phyloP scores from a whole-genome alignment of 2,329 filamentous ascomycete genomes.

The Beauveria pseudobassiana region DNA sequence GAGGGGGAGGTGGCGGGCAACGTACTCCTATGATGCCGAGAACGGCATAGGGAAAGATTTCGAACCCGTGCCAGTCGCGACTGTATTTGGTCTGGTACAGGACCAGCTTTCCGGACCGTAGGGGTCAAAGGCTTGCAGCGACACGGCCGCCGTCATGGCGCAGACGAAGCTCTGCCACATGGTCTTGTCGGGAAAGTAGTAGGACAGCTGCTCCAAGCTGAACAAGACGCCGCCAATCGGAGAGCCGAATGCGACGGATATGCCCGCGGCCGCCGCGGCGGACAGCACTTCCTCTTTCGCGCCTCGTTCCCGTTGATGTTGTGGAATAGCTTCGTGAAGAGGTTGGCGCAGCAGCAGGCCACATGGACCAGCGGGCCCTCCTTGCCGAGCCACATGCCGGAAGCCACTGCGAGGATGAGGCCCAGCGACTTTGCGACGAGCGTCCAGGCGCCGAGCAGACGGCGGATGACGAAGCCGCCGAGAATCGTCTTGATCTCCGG shows the following conservation, averaged over 20 bases:
- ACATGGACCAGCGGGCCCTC: constrained; percentile 94
- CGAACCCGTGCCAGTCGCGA: constrained; percentile 87
- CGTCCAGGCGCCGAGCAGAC: constrained; percentile 84
- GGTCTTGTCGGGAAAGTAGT: constrained; percentile 97
- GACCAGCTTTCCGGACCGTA: constrained; percentile 90
- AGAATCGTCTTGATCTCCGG: constrained; percentile 96
- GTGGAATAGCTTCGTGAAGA: constrained; percentile 71
- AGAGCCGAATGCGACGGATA: constrained; percentile 89
- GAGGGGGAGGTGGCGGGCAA: background rate
- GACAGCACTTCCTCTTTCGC: constrained; percentile 90
- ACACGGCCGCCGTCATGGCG: constrained; percentile 96
- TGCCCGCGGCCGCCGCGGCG: constrained; percentile 83
- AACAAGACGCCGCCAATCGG: constrained; percentile 93
- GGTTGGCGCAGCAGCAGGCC: constrained; percentile 91
- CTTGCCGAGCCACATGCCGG: constrained; percentile 93
- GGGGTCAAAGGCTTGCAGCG: constrained; percentile 86
- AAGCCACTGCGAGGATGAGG: constrained; percentile 83
- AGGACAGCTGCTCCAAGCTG: constrained; percentile 93
- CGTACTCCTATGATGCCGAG: constrained; percentile 73
- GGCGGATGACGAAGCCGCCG: constrained; percentile 84
- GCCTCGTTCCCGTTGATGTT: constrained; percentile 83
- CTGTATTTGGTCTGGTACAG: constrained; percentile 94
- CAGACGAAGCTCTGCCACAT: constrained; percentile 99
- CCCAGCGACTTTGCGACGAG: constrained; percentile 84
- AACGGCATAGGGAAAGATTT: constrained; percentile 78